A percentile compares a stretch with the other conserved stretches of the same genome.
Evolutionary conservation across 1,139 yeast genomes (phyloP).

Genomic region (Sugiyamaella novakii): DNA sequence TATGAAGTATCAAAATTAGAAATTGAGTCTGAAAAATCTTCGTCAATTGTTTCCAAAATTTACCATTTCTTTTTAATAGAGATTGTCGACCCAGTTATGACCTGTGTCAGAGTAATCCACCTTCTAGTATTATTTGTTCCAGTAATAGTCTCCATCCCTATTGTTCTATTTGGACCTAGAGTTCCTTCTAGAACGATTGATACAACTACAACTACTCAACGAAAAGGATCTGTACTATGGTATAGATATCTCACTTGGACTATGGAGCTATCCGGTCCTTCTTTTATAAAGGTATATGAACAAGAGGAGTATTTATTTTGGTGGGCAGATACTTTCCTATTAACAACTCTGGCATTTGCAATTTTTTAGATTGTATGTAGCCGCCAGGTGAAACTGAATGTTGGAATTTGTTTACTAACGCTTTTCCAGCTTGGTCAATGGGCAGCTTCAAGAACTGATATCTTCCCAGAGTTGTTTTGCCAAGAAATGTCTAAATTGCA

Average conservation of each 20-base stretch:
- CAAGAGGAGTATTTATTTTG: slow-evolving; percentile 25
- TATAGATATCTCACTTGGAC: slow-evolving; percentile 63
- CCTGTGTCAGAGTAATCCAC: slow-evolving; percentile 68
- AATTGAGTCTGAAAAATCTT: not conserved
- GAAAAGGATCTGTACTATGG: slow-evolving; percentile 73
- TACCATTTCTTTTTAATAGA: not conserved
- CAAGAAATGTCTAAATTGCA: slow-evolving; percentile 75
- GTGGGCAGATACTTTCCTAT: slow-evolving; percentile 12
- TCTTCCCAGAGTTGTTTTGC: slow-evolving; percentile 80
- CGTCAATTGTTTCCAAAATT: not conserved
- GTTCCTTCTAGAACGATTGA: slow-evolving; percentile 25
- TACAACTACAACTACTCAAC: slow-evolving; percentile 42
- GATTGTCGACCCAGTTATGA: slow-evolving; percentile 61
- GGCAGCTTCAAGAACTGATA: slow-evolving; percentile 99
- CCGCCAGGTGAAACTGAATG: not conserved
- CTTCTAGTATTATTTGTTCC: slow-evolving; percentile 71
- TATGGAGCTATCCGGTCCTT: slow-evolving; percentile 88
- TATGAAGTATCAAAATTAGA: slow-evolving; percentile 4
- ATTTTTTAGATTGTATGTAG: slow-evolving; percentile 3
- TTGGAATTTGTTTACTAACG: slow-evolving; percentile 13
- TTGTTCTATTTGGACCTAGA: slow-evolving; percentile 61
- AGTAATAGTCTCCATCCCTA: slow-evolving; percentile 62
- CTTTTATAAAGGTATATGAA: slow-evolving; percentile 66
- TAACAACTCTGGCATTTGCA: slow-evolving; percentile 10
- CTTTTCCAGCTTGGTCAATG: slow-evolving; percentile 74